phyloP scores from a whole-genome alignment of 2,329 filamentous ascomycete species.

The Aschersonia sp. region DNA sequence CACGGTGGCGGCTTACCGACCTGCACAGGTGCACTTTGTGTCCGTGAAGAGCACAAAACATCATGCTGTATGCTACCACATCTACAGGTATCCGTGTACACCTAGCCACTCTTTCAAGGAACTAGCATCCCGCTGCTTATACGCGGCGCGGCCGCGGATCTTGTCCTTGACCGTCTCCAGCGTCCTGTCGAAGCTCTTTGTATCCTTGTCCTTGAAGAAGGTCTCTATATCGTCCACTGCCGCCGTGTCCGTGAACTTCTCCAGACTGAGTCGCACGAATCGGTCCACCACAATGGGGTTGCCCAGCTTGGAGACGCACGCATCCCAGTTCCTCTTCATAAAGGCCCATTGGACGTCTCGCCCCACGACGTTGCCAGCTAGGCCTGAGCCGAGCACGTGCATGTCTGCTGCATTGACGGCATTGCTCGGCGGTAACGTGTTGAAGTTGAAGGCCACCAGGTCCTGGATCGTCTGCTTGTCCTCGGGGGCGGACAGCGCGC shows the following conservation, averaged over 20 bases:
- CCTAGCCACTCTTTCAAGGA: constrained; percentile 67
- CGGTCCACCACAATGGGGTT: constrained; percentile 86
- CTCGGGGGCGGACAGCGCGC: constrained; percentile 60
- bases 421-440: constrained; percentile 39
- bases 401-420: constrained; percentile 77
- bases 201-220: constrained; percentile 84
- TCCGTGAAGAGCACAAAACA: no score
- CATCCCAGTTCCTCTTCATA: constrained; percentile 70
- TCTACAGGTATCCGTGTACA: neutral
- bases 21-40: no score
- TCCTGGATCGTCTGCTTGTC: constrained; percentile 50
- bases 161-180: constrained; percentile 76
- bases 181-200: constrained; percentile 71
- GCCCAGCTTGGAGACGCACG: constrained; percentile 54
- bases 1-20: no score
- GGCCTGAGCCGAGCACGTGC: constrained; percentile 61
- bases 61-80: neutral
- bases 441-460: constrained; percentile 68
- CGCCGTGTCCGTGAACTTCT: constrained; percentile 60
- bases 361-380: constrained; percentile 60
- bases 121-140: constrained; percentile 62
- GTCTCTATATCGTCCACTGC: constrained; percentile 60
- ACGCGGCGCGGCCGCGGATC: constrained; percentile 69
- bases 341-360: constrained; percentile 73
- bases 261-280: constrained; percentile 66